Evolutionary conservation across 805 yeast species (phyloP), one percentile per base, ranked within the genome.

Genomic region (Lachancea thermotolerans): DNA sequence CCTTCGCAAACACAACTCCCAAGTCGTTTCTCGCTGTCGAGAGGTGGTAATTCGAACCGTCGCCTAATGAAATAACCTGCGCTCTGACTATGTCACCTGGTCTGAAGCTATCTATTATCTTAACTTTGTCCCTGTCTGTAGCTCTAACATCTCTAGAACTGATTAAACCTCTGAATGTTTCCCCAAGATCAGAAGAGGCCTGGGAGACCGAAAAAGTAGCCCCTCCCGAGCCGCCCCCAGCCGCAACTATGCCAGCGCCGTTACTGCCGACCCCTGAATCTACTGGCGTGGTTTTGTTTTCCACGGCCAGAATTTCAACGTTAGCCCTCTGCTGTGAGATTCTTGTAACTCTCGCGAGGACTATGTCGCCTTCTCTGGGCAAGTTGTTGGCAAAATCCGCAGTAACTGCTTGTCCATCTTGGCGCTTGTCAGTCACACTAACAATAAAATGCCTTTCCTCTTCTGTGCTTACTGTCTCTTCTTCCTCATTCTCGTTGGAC

Each of bases 31-130:
- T 72, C 2, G 96, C 95, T 0, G 99, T 93, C 6, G 88, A 77
- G 50, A 93, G 69, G 62, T 90, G 93, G 60, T 90, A 93, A 61
- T 87, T 86, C 15, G 84, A 74, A 8, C 98, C 98, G 65, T 93
- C 99, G 45, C 99, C 99, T 30, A 93, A 68, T 0, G 96, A 86
- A 27, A 80, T 57, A 8, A 90, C 82, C 52, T 74, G 70, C 0
- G 96, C 96, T 49, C 95, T 73, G 2, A 93, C 85, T 42, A 93
- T 78, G 64, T 93, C 99, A 12, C 97, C 97, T 0, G 98, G 98
- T 54, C 77, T 77, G 66, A 82, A 93, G 59, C 89, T 74, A 15
- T 86, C 86, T 46, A 78, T 74, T 30, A 91, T 74, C 56, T 83
- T 82, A 29, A 89, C 90, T 57, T 79, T 78, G 60, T 93, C 99